These are phyloP conservation scores for Podosphaera aphanis DNA, from an alignment of 2,329 filamentous ascomycete species.

Conservation along the genomic window DNA sequence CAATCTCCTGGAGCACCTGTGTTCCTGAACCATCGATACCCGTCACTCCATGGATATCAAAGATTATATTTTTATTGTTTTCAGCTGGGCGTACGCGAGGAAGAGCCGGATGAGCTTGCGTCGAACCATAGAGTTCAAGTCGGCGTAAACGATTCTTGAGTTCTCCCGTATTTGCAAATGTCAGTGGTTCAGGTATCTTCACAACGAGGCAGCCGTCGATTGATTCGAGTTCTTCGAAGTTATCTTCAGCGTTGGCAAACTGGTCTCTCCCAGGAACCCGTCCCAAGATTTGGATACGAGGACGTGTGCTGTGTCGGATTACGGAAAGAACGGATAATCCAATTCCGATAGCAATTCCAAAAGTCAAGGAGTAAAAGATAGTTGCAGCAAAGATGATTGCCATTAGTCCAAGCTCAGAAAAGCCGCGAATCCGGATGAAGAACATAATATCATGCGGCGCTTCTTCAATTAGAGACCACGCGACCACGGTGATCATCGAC, in stretches of 20 bases:
- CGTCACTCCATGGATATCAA: slow-evolving; percentile 94
- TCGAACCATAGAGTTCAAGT: slow-evolving; percentile 78
- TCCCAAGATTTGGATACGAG: slow-evolving; percentile 87
- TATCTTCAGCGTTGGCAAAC: slow-evolving; percentile 66
- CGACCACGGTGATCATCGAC: slow-evolving; percentile 85
- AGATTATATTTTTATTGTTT: slow-evolving; percentile 78
- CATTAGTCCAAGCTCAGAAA: slow-evolving; percentile 73
- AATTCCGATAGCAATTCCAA: slow-evolving; percentile 85
- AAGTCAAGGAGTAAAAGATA: slow-evolving; percentile 80
- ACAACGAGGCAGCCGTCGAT: slow-evolving; percentile 84
- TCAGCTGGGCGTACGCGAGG: slow-evolving; percentile 56
- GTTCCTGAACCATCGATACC: slow-evolving; percentile 80
- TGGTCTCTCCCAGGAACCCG: slow-evolving; percentile 62
- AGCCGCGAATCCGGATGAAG: slow-evolving; percentile 67
- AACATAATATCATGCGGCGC: slow-evolving; percentile 79
- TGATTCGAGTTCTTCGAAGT: slow-evolving; percentile 56
- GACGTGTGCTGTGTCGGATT: slow-evolving; percentile 71
- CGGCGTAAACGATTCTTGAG: slow-evolving; percentile 63
- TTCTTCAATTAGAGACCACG: slow-evolving; percentile 85
- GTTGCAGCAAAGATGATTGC: slow-evolving; percentile 71
- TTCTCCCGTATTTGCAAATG: slow-evolving; percentile 89
- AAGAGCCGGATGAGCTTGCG: slow-evolving; percentile 61
- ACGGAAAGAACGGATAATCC: slow-evolving; percentile 75
- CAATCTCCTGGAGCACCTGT: slow-evolving; percentile 79
- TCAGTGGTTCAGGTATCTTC: slow-evolving; percentile 90